Evolutionary conservation across 2,329 filamentous ascomycete genomes (phyloP).

Genomic region (Penicillium sp.): DNA sequence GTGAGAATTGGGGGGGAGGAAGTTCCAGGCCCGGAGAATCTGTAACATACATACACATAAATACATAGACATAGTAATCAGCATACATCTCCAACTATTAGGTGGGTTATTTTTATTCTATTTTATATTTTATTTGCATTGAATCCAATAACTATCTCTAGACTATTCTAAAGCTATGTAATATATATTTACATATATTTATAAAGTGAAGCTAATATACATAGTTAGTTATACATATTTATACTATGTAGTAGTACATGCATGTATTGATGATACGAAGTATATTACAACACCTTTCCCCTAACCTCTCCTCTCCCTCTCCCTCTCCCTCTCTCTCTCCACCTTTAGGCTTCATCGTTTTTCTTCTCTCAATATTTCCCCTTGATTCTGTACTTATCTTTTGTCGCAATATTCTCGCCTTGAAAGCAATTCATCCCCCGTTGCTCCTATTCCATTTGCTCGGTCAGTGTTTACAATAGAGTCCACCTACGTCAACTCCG

Average conservation of each 20-base stretch:
- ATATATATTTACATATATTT: no score
- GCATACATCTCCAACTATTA: neutral
- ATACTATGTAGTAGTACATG: neutral
- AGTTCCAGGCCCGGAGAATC: neutral
- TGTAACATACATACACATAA: neutral
- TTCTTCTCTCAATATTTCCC: neutral
- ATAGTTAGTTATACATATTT: no score
- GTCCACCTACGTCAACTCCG: constrained; percentile 9
- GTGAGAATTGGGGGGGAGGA: neutral
- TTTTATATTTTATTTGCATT: no score
- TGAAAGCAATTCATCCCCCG: neutral
- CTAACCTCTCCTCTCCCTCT: neutral
- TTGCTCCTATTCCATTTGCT: neutral
- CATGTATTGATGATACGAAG: neutral
- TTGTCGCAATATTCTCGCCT: neutral
- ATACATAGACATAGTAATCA: neutral
- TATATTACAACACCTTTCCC: neutral
- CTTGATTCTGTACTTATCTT: neutral
- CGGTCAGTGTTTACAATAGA: constrained; percentile 6
- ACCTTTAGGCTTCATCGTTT: constrained; percentile 6
- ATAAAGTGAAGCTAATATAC: no score
- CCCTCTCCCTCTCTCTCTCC: neutral
- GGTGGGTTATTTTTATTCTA: no score
- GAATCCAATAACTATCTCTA: no score
- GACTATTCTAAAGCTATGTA: no score